A percentile compares a stretch with the other conserved stretches of the same genome.
Evolutionary conservation across 1,139 yeast species (phyloP).

Genomic region (Zygoascus meyerae): DNA sequence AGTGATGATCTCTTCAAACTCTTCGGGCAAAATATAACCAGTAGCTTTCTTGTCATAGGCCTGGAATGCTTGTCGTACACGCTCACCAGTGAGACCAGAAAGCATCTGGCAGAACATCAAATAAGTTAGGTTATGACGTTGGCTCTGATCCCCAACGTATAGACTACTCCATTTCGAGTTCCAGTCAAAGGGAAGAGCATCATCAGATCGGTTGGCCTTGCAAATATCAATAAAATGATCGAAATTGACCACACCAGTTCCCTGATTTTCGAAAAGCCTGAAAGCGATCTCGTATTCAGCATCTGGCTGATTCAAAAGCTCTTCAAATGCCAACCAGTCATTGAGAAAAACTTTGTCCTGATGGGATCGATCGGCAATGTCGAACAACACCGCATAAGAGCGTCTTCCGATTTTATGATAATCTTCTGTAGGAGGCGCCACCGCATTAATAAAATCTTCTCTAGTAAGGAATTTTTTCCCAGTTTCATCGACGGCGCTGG

Average conservation of each 20-base stretch:
- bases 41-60: slow-evolving; percentile 34
- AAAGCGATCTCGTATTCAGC: slow-evolving; percentile 45
- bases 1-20: slow-evolving; percentile 37
- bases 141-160: slow-evolving; percentile 36
- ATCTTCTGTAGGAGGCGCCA: slow-evolving; percentile 40
- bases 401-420: slow-evolving; percentile 39
- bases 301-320: slow-evolving; percentile 39
- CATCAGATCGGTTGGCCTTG: slow-evolving; percentile 32
- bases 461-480: slow-evolving; percentile 45
- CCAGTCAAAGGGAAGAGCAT: slow-evolving; percentile 42
- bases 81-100: slow-evolving; percentile 41
- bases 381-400: slow-evolving; percentile 41
- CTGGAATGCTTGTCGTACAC: slow-evolving; percentile 42
- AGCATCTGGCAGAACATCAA: slow-evolving; percentile 42
- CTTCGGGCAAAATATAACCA: slow-evolving; percentile 39
- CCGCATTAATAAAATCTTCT: slow-evolving; percentile 38
- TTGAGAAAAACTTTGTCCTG: slow-evolving; percentile 34
- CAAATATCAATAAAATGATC: slow-evolving; percentile 36
- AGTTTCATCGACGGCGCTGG: slow-evolving; percentile 31
- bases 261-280: slow-evolving; percentile 38
- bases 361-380: slow-evolving; percentile 37
- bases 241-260: slow-evolving; percentile 38
- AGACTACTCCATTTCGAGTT: slow-evolving; percentile 38
- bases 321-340: slow-evolving; percentile 40
- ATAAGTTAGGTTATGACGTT: slow-evolving; percentile 38